phyloP scores from a whole-genome alignment of 1,284 basidiomycete species.

The Phellinidium pouzarii region DNA sequence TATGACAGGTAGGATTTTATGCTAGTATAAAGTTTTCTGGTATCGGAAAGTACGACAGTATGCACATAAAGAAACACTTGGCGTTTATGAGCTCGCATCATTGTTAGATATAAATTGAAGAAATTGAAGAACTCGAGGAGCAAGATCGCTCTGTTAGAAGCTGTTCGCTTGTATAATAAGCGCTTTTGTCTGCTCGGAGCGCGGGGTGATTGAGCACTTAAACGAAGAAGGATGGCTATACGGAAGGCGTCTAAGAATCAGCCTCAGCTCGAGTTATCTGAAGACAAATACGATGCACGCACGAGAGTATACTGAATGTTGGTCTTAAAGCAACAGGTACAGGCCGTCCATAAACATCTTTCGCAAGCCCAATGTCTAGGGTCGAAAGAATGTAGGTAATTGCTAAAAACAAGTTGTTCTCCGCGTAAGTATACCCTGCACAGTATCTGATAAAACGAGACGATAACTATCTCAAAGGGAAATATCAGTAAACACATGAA shows the following conservation, averaged over 20 bases:
- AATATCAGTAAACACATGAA: neutral
- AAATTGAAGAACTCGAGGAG: too few species aligned
- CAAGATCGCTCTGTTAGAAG: neutral
- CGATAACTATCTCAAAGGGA: too few species aligned
- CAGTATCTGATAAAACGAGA: conserved; percentile 1
- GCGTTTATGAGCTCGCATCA: too few species aligned
- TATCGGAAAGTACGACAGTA: too few species aligned
- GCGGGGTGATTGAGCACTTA: neutral
- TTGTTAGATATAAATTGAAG: too few species aligned
- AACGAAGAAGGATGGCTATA: neutral
- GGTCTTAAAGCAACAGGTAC: conserved; percentile 1
- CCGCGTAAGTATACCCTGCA: conserved; percentile 2
- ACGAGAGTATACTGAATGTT: conserved; percentile 6
- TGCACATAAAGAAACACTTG: too few species aligned
- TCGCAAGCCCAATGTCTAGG: conserved; percentile 3
- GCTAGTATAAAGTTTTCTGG: too few species aligned
- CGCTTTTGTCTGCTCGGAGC: neutral
- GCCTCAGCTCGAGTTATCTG: neutral
- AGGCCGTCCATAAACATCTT: neutral
- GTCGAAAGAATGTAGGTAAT: conserved; percentile 1
- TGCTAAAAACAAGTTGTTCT: conserved; percentile 2
- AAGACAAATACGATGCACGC: neutral
- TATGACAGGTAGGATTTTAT: too few species aligned
- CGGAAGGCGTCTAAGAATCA: neutral
- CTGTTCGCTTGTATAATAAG: neutral